Evolutionary conservation across 2,329 filamentous ascomycete species (phyloP).

Genomic region (Fusarium brachygibbosum): DNA sequence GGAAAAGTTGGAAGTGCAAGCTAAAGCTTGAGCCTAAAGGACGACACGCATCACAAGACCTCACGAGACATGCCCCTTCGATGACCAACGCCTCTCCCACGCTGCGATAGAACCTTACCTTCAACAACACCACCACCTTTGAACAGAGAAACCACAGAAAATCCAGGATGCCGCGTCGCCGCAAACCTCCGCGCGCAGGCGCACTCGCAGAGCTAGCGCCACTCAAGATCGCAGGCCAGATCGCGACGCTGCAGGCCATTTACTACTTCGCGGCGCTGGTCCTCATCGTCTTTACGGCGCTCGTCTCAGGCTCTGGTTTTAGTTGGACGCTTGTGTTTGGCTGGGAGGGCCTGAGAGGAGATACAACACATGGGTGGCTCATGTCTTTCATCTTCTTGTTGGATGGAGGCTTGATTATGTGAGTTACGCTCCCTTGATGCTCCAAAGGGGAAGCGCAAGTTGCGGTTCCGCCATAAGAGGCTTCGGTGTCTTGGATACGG

Average conservation of each 20-base stretch:
- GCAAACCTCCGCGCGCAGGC: constrained; percentile 70
- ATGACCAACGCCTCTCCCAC: constrained; percentile 25
- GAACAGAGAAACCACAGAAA: neutral
- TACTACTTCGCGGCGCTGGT: constrained; percentile 67
- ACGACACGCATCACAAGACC: constrained; percentile 25
- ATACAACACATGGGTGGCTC: constrained; percentile 73
- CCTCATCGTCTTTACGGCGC: constrained; percentile 69
- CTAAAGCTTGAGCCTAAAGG: constrained; percentile 12
- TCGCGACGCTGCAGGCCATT: constrained; percentile 67
- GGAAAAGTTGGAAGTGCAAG: neutral
- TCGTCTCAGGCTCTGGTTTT: constrained; percentile 70
- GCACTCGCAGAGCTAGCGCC: constrained; percentile 73
- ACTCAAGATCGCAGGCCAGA: constrained; percentile 70
- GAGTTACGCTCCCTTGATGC: constrained; percentile 41
- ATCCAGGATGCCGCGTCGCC: constrained; percentile 64
- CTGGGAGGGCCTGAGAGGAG: constrained; percentile 70
- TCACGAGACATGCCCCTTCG: constrained; percentile 42
- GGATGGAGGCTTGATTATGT: constrained; percentile 68
- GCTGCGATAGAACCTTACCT: constrained; percentile 6
- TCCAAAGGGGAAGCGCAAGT: neutral
- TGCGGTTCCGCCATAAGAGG: neutral
- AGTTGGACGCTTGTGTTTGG: constrained; percentile 68
- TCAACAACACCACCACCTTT: neutral
- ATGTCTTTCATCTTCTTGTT: constrained; percentile 70
- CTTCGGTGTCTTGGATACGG: neutral